Base-by-base conservation (phyloP, 495 filamentous ascomycete species). In the Trichoderma erinaceum region DNA sequence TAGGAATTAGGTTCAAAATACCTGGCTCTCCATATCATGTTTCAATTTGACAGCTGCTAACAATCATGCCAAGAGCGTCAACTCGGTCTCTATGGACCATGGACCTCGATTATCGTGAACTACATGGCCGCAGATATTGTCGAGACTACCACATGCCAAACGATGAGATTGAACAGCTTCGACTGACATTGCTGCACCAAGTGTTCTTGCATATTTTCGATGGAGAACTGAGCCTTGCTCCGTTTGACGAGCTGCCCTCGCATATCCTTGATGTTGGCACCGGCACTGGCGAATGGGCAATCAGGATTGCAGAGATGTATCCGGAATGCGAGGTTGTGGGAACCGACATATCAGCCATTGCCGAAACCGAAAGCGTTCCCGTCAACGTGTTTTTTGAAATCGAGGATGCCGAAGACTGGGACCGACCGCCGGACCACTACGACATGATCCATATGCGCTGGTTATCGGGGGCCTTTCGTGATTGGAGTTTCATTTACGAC, bases 121-220 rank as follows among this genome's bases (percentile, higher is more conserved):
- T 92, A 70, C 84, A 92, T 76, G 86, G 82, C 50, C 86, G 90
- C 25, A 82, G 84, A 68, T 94, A 94, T 75, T 87, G 84, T 73
- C 81, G 84, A 38, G 79, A 80, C 66, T 93, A 92, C 76, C 89
- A 83, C 75, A 89, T 92, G 86, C 91, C 91, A 41, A 88, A 89
- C 75, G 90, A 93, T 71, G 85, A 90, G 68, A 76, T 83, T 46
- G 91, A 94, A 73, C 87, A 91, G 72, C 88, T 84, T 21, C 87
- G 91, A 41, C 79, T 90, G 68, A 85, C 86, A 70, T 83, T 92
- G 65, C 76, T 87, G 32, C 87, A 92, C 71, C 85, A 88, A 69
- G 84, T 89, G 63, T 89, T 83, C 72, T 79, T 89, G 2, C 82
- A 85, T 65, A 71, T 87, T 29, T 83, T 90, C 66, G 79, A 87